Evolutionary conservation across 352 stramenopile genomes (phyloP), one percentile per base, ranked within the genome.

Genomic region (Pythium vanterpoolii): DNA sequence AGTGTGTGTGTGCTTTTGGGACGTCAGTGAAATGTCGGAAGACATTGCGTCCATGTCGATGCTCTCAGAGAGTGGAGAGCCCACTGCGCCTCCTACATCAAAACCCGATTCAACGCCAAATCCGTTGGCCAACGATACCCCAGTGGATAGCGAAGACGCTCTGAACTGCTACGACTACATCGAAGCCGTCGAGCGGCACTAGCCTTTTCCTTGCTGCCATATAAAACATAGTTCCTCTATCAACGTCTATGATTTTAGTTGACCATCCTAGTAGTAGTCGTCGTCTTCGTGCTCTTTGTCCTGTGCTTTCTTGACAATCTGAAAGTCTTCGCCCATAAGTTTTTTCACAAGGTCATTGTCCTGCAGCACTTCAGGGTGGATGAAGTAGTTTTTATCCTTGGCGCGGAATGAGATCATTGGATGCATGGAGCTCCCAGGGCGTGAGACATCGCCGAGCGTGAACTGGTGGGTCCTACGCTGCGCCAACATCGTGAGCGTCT

Each of bases 121-220:
- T 31, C 38, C 52, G 40, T 30, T 69, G 53, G 33, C 46, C 23
- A 72, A 70, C 40, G 85, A 95, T 52, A 79, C 48, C 19, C 38
- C 64, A 5, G 79, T 93, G 38, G 69, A 73, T 2, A 80, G 56
- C 43, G 72, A 88, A 71, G 74, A 87, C 64, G 80, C 71, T 36
- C 77, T 95, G 34, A 86, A 95, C 54, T 83, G 74, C 66, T 93
- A 93, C 63, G 85, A 92, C 56, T 91, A 95, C 74, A 86, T 95
- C 38, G 79, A 93, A 69, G 57, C 64, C 14, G 82, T 95, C 36
- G 77, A 90, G 56, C 50, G 54, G 38, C 62, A 66, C 26, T 87
- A 39, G 16, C 24, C n/a, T n/a, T n/a, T n/a, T n/a, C n/a, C n/a
- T n/a, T n/a, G n/a, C n/a, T n/a, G n/a, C n/a, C n/a, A n/a, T n/a